Base-by-base conservation (phyloP, 352 stramenopile genomes). In the Hyaloperonospora brassicae region DNA sequence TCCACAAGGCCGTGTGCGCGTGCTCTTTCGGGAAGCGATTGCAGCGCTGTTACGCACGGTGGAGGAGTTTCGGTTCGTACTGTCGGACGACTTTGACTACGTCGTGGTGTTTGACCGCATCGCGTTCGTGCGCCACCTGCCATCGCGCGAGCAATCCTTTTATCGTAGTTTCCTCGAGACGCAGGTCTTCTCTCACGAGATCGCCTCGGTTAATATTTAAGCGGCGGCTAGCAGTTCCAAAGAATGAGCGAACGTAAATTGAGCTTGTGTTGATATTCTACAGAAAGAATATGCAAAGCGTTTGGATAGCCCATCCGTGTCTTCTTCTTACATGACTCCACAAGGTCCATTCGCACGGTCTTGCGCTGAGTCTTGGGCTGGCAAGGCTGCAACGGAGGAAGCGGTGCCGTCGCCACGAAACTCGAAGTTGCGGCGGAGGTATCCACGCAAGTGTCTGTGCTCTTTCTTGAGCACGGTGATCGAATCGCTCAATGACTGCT, bases 81-180 rank as follows among this genome's bases (percentile, higher is more conserved):
- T 93, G 23, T 89, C 83, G 44, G 83, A 93, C 55, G 83, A 93
- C 57, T 89, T 90, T 49, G 83, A 93, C 64, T 88, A 79, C 45
- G 79, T 89, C 24, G 83, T 93, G 36, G 83, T 93, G 42, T 93
- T 93, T 57, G 83, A 93, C 50, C 79, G 75, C 25, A 63, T 85
- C 10, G 75, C 71, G 5, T 93, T 89, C 59, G 50, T 89, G 39
- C 71, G 62, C 34, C 62, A 58, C n/a, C 53, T 88, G 36, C 75
- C 73, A 2, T 23, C 66, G 5, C 56, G 64, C n/a, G 79, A 89
- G 34, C 66, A 77, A 47, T 62, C 57, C 7, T 93, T 93, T 50
- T 93, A 81, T 56, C 76, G 75, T 50, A 73, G 55, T 48, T 93
- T 93, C 56, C 59, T 93, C 5, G 82, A 93, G 66, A 93, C 83